A percentile compares a stretch with the other conserved stretches of the same genome.
These are phyloP conservation scores for Phylloporus rhodoxanthus DNA, from an alignment of 768 basidiomycete species.

Conservation along the genomic window DNA sequence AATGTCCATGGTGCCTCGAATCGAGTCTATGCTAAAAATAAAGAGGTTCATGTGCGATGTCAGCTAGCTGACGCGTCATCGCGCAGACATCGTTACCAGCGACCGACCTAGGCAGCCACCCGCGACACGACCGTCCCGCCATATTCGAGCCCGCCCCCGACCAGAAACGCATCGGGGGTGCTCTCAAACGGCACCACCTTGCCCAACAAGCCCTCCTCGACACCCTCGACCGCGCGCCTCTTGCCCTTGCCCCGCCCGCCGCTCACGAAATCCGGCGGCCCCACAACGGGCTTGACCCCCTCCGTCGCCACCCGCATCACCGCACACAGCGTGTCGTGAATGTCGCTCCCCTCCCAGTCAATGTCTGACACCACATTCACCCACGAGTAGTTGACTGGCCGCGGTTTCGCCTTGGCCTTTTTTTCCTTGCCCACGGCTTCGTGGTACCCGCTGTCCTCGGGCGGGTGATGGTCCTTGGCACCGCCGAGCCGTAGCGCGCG, in stretches of 20 bases:
- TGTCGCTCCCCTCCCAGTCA: slow-evolving; percentile 77
- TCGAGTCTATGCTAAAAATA: slow-evolving; percentile 2
- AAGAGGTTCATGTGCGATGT: background rate
- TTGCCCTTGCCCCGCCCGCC: slow-evolving; percentile 26
- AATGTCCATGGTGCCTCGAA: slow-evolving; percentile 10
- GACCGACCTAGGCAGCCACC: slow-evolving; percentile 24
- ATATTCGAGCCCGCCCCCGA: slow-evolving; percentile 25
- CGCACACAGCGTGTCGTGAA: slow-evolving; percentile 46
- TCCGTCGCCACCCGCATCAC: slow-evolving; percentile 36
- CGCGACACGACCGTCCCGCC: slow-evolving; percentile 35
- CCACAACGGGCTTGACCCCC: slow-evolving; percentile 26
- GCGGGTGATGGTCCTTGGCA: slow-evolving; percentile 24
- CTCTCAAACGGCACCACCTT: slow-evolving; percentile 33
- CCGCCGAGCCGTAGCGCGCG: slow-evolving; percentile 44
- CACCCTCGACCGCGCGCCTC: slow-evolving; percentile 13
- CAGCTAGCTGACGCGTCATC: background rate
- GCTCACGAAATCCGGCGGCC: slow-evolving; percentile 18
- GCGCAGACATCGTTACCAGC: background rate
- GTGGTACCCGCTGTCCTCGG: slow-evolving; percentile 23
- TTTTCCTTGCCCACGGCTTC: slow-evolving; percentile 25
- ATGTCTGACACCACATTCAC: slow-evolving; percentile 75
- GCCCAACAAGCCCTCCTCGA: slow-evolving; percentile 17
- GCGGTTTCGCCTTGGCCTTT: slow-evolving; percentile 30
- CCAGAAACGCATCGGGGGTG: slow-evolving; percentile 28
- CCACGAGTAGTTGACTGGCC: slow-evolving; percentile 73